These are phyloP conservation scores for Biancaea sappan DNA, from an alignment of 306 rosid species.

Conservation along the genomic window DNA sequence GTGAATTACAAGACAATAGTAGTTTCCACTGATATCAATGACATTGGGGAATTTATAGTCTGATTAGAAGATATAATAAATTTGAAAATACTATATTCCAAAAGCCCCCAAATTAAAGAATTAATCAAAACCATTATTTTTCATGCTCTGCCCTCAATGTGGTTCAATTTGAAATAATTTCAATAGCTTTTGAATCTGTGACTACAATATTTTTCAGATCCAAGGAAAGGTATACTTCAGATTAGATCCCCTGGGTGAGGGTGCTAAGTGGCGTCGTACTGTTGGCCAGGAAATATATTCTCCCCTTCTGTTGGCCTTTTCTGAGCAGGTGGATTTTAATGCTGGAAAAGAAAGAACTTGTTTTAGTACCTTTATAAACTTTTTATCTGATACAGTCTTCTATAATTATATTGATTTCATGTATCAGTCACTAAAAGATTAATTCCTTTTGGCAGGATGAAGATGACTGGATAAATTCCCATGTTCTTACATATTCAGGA, in stretches of 20 bases:
- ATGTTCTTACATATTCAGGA: conserved; percentile 55
- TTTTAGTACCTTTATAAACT: conserved; percentile 3
- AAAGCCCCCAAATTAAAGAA: neutral
- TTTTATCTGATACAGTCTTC: neutral
- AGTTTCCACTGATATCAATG: neutral
- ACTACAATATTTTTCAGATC: conserved; percentile 52
- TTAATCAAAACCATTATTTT: neutral
- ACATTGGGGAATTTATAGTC: neutral
- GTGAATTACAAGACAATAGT: neutral
- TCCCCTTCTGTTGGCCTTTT: conserved; percentile 89
- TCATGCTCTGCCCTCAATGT: neutral
- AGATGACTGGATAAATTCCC: conserved; percentile 63
- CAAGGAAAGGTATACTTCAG: conserved; percentile 80
- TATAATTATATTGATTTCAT: conserved; percentile 1
- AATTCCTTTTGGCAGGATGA: conserved; percentile 57
- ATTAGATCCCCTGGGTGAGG: conserved; percentile 82
- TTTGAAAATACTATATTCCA: neutral
- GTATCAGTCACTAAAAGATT: conserved; percentile 20
- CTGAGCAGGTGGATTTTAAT: conserved; percentile 72
- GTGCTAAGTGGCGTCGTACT: conserved; percentile 95
- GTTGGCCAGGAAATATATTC: conserved; percentile 95
- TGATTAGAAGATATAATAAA: neutral
- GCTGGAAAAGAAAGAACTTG: conserved; percentile 23
- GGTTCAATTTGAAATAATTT: conserved; percentile 16
- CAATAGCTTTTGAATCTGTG: neutral